Evolutionary conservation across 192 early-diverging fungal genomes (phyloP), one percentile per base, ranked within the genome.

Genomic region (Backusella liffmaniae): DNA sequence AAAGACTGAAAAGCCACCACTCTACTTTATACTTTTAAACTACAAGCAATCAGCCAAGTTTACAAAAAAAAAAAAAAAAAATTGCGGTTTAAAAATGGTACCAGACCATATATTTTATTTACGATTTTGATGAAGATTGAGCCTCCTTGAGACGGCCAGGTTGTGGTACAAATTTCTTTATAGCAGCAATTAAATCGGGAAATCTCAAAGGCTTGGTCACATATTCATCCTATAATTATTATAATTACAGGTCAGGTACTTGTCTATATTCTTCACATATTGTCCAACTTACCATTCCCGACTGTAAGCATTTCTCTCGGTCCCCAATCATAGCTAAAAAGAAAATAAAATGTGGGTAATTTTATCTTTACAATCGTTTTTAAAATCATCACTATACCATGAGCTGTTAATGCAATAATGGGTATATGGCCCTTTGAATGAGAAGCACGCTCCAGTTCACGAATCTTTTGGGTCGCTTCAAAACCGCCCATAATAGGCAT

Each of bases 401-500:
- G 92, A 1, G 95, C 95, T 1, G 95, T 95, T 70, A 96, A 82
- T 4, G 94, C 95, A 75, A 94, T 90, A 65, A 96, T 95, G 0
- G 93, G 93, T 32, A 91, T 92, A 70, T 91, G 88, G 1, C 75
- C 75, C 1, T 69, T 77, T 36, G 70, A 76, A 29, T 66, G 73
- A 37, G 74, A 76, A 71, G 84, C 75, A 7, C 87, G 79, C 80
- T 95, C 93, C 76, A 89, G 87, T 56, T 88, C 80, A 51, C 93
- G 90, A 77, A 96, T 96, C 67, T 86, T 84, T 68, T 91, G 88
- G 4, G 94, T 94, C 12, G 92, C 92, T 83, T 96, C 93, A 71
- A 94, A 94, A 32, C 94, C 94, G 59, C 92, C 93, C 92, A 96
- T 94, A 39, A 94, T 90, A 3, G 94, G 94, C 94, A 96, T 94